phyloP scores from a whole-genome alignment of 768 basidiomycete species.

The Candolleomyces aberdarensis region DNA sequence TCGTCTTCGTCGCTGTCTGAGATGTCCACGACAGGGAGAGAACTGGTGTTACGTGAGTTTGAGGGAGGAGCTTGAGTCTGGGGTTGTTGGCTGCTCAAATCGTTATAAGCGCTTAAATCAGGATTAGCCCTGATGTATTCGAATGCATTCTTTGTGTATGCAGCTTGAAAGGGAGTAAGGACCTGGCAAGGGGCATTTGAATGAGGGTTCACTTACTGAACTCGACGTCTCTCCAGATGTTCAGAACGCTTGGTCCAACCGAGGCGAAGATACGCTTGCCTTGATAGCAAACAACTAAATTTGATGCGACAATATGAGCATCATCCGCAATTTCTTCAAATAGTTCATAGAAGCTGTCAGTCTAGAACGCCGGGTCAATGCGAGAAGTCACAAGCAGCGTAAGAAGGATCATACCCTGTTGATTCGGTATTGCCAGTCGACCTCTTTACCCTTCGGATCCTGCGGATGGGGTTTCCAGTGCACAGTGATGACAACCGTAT shows the following conservation, averaged over 20 bases:
- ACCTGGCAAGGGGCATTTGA: not conserved
- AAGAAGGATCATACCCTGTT: slow-evolving; percentile 45
- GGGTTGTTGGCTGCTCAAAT: slow-evolving; percentile 6
- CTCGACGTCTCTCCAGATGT: slow-evolving; percentile 66
- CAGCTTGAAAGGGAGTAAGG: slow-evolving; percentile 40
- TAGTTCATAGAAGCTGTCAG: slow-evolving; percentile 59
- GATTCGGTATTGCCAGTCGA: slow-evolving; percentile 52
- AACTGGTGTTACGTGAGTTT: slow-evolving; percentile 11
- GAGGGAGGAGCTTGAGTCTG: slow-evolving; percentile 6
- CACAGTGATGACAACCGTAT: slow-evolving; percentile 48
- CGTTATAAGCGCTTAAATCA: slow-evolving; percentile 5
- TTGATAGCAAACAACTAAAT: slow-evolving; percentile 59
- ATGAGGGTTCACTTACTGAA: slow-evolving; percentile 44
- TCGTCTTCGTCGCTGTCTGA: slow-evolving; percentile 24
- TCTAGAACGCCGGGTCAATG: slow-evolving; percentile 33
- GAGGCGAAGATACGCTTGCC: slow-evolving; percentile 67
- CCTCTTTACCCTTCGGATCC: slow-evolving; percentile 34
- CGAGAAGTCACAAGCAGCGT: not conserved
- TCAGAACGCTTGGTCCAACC: slow-evolving; percentile 61
- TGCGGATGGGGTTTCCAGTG: slow-evolving; percentile 67
- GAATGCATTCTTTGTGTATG: slow-evolving; percentile 59
- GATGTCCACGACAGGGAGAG: slow-evolving; percentile 12
- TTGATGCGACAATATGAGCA: slow-evolving; percentile 44
- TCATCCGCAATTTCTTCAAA: slow-evolving; percentile 68
- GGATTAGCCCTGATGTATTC: slow-evolving; percentile 52